phyloP scores from a whole-genome alignment of 371 early-diverging fungal genomes.

The Coemansia sp. region DNA sequence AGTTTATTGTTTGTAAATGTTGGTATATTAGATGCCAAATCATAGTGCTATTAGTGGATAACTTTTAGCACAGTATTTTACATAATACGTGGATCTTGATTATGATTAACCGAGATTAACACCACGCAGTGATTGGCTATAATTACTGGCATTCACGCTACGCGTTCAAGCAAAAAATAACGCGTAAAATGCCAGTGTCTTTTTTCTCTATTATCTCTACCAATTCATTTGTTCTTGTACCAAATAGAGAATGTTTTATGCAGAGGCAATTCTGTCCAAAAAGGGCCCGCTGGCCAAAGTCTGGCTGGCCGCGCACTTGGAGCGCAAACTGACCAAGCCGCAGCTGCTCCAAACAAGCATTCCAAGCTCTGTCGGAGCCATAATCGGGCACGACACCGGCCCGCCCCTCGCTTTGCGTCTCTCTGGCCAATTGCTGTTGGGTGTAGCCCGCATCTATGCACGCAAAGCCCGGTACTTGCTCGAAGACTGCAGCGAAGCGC shows the following conservation, averaged over 20 bases:
- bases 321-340: constrained; percentile 91
- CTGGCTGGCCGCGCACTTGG: constrained; percentile 98
- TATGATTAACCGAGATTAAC: too few species aligned
- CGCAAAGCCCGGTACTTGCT: constrained; percentile 94
- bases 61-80: too few species aligned
- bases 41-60: too few species aligned
- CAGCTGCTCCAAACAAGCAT: constrained; percentile 92
- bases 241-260: constrained; percentile 67
- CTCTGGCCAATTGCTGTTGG: constrained; percentile 94
- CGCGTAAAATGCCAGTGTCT: background rate
- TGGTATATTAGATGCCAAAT: too few species aligned
- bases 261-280: constrained; percentile 73
- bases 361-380: constrained; percentile 79
- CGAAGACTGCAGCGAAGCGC: constrained; percentile 97
- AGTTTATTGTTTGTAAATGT: background rate
- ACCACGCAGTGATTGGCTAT: too few species aligned
- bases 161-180: background rate
- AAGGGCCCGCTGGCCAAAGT: constrained; percentile 94
- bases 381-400: constrained; percentile 70
- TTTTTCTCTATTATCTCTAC: background rate
- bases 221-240: background rate
- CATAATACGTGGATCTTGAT: too few species aligned
- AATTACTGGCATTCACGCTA: too few species aligned
- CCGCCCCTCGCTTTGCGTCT: constrained; percentile 90
- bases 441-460: constrained; percentile 94